Percentiles rank a stretch among this genome's conserved stretches.
phyloP scores from a whole-genome alignment of 768 basidiomycete genomes.

The Lactarius evosmus region DNA sequence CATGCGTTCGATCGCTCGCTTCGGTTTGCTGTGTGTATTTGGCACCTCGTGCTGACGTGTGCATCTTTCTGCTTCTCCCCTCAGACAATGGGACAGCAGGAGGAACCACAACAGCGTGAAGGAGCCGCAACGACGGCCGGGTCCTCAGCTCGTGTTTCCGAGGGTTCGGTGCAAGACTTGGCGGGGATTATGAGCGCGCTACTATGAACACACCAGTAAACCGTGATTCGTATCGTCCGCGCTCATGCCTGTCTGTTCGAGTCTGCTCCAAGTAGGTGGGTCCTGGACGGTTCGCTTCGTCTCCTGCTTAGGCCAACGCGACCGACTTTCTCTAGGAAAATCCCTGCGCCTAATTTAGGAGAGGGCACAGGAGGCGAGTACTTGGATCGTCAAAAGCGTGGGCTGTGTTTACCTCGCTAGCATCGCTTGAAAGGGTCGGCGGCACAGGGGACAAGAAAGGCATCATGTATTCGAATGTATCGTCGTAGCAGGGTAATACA shows the following conservation, averaged over 20 bases:
- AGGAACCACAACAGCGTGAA: neutral
- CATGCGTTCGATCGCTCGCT: neutral
- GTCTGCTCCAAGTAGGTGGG: neutral
- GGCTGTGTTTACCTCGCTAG: neutral
- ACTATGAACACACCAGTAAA: neutral
- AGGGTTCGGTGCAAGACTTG: slow-evolving; percentile 14
- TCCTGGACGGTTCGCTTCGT: neutral
- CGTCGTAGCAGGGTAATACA: slow-evolving; percentile 19
- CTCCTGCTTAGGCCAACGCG: neutral
- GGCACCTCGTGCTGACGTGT: neutral
- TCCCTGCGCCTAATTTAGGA: neutral
- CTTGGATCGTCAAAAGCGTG: neutral
- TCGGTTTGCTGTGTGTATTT: neutral
- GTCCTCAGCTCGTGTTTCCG: neutral
- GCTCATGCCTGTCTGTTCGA: neutral
- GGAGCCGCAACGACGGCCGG: neutral
- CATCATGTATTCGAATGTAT: slow-evolving; percentile 14
- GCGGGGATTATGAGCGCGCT: slow-evolving; percentile 2
- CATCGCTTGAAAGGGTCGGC: neutral
- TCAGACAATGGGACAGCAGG: neutral
- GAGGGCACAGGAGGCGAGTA: neutral
- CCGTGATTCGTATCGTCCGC: neutral
- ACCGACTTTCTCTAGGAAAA: neutral
- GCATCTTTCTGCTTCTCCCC: no score
- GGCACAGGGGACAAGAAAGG: neutral